Evolutionary conservation across 345 rosid species (phyloP).

Genomic region (Acer yangbiense): DNA sequence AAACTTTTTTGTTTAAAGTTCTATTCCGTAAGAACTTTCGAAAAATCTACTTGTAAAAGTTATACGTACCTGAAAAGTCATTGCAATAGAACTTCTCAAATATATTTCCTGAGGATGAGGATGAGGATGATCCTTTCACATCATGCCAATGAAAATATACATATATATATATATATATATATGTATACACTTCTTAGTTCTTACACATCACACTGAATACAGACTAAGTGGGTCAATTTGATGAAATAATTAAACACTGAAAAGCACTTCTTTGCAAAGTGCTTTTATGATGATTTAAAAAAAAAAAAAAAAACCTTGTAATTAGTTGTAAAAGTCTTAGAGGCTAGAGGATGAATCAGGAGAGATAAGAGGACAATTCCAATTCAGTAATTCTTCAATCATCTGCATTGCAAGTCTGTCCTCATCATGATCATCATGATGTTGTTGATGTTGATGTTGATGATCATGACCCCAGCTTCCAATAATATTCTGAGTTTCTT

Average conservation of each 20-base stretch:
- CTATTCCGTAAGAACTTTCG: too few relatives aligned
- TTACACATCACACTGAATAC: background rate
- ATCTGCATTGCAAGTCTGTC: conserved; percentile 67
- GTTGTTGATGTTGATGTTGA: too few relatives aligned
- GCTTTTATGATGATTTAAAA: background rate
- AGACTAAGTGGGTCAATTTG: background rate
- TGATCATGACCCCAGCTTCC: background rate
- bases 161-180: too few relatives aligned
- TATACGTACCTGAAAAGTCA: too few relatives aligned
- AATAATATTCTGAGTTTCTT: conserved; percentile 21
- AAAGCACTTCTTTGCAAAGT: background rate
- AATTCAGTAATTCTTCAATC: conserved; percentile 72
- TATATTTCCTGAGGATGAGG: too few relatives aligned
- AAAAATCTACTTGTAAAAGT: too few relatives aligned
- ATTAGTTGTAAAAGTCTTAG: background rate
- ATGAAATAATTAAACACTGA: background rate
- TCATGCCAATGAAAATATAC: too few relatives aligned
- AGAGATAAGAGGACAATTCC: conserved; percentile 42
- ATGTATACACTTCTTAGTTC: background rate
- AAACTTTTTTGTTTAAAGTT: too few relatives aligned
- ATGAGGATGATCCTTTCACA: too few relatives aligned
- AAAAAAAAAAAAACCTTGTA: background rate
- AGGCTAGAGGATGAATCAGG: background rate
- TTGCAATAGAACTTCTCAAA: too few relatives aligned
- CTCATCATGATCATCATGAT: conserved; percentile 36